Evolutionary conservation across 345 rosid species (phyloP).

Genomic region (Pistacia integerrima): DNA sequence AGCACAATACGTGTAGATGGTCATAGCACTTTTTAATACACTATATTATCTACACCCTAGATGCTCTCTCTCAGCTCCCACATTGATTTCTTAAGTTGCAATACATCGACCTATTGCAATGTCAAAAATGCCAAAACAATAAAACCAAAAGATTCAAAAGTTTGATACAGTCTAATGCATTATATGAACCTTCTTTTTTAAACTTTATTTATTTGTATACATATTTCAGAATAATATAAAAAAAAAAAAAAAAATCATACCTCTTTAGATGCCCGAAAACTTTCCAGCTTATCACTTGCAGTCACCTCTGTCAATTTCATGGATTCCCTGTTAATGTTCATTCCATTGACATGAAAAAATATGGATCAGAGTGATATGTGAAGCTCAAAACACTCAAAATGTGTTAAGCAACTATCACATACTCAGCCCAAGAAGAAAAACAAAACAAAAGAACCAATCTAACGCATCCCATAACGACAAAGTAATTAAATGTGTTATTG

Average conservation of each 20-base stretch:
- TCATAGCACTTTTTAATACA: background rate
- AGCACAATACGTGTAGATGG: too few species aligned
- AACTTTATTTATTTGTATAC: background rate
- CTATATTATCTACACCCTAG: background rate
- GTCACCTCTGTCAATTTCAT: slow-evolving; percentile 70
- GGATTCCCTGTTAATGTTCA: slow-evolving; percentile 49
- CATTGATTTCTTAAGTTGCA: background rate
- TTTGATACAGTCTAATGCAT: background rate
- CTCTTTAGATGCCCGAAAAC: slow-evolving; percentile 89
- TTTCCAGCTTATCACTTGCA: slow-evolving; percentile 79
- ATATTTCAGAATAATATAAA: background rate
- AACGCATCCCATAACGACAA: background rate
- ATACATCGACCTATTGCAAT: background rate
- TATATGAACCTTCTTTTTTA: background rate
- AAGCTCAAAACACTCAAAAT: background rate
- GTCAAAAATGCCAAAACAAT: background rate
- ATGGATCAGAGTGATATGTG: background rate
- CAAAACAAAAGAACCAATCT: background rate
- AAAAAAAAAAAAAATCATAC: slow-evolving; percentile 31
- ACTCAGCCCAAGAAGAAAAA: background rate
- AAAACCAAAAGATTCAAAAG: background rate
- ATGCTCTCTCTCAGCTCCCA: background rate
- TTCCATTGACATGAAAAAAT: slow-evolving; percentile 17
- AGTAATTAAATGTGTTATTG: background rate
- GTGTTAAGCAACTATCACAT: background rate